Conservation (phyloP, 2,329 filamentous ascomycete genomes). For the Didymella exigua region DNA sequence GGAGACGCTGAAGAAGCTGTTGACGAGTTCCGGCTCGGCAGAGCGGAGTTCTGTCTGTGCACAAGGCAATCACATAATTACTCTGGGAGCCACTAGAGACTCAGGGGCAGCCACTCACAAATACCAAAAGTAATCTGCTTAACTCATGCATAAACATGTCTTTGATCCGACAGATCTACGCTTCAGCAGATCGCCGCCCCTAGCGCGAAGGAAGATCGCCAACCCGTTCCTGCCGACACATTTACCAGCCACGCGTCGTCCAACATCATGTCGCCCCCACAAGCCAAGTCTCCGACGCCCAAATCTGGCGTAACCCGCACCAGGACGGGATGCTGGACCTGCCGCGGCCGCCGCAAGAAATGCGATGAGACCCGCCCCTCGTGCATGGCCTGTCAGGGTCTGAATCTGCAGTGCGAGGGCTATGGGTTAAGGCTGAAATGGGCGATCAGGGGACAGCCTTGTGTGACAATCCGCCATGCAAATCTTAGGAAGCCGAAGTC, state of each 20-base stretch:
- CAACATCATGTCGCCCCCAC: slow-evolving; percentile 6
- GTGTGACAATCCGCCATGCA: slow-evolving; percentile 1
- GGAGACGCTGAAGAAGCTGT: background rate
- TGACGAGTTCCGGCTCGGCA: slow-evolving; percentile 1
- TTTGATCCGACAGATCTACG: background rate
- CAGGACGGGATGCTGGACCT: slow-evolving; percentile 13
- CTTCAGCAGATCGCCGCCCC: background rate
- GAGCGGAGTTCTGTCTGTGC: background rate
- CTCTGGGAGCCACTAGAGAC: background rate
- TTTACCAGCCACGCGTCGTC: slow-evolving; percentile 12
- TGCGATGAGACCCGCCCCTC: slow-evolving; percentile 8
- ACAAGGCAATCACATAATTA: background rate
- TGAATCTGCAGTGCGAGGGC: slow-evolving; percentile 13
- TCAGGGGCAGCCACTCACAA: background rate
- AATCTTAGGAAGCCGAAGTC: slow-evolving; percentile 3
- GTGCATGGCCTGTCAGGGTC: slow-evolving; percentile 2
- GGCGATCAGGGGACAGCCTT: slow-evolving; percentile 5
- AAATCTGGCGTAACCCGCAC: slow-evolving; percentile 7
- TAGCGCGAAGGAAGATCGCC: slow-evolving; percentile 12
- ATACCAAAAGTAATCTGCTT: background rate
- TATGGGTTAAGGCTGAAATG: slow-evolving; percentile 12
- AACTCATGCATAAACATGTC: background rate
- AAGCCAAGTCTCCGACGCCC: background rate
- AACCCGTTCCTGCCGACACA: slow-evolving; percentile 1
- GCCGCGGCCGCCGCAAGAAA: slow-evolving; percentile 14